Evolutionary conservation across 441 rosid species (phyloP).

Genomic region (Dalechampia spathulata): DNA sequence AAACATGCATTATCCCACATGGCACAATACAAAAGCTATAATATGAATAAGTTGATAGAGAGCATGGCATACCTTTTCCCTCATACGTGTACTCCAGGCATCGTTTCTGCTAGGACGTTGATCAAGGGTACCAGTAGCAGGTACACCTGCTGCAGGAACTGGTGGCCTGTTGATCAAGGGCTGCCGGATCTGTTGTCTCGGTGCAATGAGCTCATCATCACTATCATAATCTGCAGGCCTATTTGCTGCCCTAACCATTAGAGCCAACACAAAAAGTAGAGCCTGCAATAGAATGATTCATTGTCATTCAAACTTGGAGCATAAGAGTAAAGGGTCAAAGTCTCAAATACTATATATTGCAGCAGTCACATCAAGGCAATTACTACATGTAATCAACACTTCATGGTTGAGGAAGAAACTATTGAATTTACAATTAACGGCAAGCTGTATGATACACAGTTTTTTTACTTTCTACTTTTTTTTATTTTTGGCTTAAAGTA

Average conservation of each 20-base stretch:
- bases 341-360: too few relatives aligned
- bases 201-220: constrained; percentile 71
- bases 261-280: constrained; percentile 68
- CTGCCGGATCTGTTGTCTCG: constrained; percentile 76
- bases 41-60: neutral
- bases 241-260: constrained; percentile 73
- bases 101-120: constrained; percentile 89
- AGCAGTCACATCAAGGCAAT: too few relatives aligned
- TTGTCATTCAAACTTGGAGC: neutral
- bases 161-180: constrained; percentile 75
- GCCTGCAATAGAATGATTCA: constrained; percentile 44
- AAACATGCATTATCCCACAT: constrained; percentile 4
- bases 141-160: constrained; percentile 62
- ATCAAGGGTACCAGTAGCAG: constrained; percentile 69
- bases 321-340: too few relatives aligned
- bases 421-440: too few relatives aligned
- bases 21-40: neutral
- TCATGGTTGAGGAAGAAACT: too few relatives aligned
- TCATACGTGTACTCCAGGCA: constrained; percentile 98
- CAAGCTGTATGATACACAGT: too few relatives aligned
- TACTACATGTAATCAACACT: too few relatives aligned
- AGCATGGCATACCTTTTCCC: constrained; percentile 67
- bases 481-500: too few relatives aligned
- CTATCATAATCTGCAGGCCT: constrained; percentile 78
- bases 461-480: too few relatives aligned